These are phyloP conservation scores for Cicer bijugum DNA, from an alignment of 306 rosid species.

Conservation along the genomic window DNA sequence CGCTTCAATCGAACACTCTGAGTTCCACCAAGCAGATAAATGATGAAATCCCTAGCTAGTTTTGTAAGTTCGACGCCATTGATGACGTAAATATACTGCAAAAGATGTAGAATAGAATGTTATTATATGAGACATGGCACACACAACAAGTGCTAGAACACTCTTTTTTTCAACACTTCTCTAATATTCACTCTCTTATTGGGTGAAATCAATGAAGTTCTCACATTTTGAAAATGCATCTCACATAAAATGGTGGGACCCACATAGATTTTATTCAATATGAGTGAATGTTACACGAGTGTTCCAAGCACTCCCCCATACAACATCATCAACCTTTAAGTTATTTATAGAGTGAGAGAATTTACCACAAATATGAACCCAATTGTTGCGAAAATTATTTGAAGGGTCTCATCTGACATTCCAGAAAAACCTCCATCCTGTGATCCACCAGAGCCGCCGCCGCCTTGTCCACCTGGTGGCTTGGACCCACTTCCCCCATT, in stretches of 20 bases:
- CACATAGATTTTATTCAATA: no score
- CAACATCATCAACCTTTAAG: neutral
- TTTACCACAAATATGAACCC: conserved; percentile 77
- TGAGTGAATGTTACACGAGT: no score
- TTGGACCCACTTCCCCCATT: conserved; percentile 50
- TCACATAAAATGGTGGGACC: no score
- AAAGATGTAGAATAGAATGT: conserved; percentile 29
- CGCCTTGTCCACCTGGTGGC: conserved; percentile 54
- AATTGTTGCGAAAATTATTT: conserved; percentile 70
- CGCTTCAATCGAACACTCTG: conserved; percentile 70
- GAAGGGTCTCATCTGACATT: conserved; percentile 66
- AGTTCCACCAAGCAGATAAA: conserved; percentile 60
- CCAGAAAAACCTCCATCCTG: conserved; percentile 61
- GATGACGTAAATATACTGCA: conserved; percentile 74
- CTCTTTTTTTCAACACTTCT: no score
- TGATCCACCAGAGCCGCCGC: conserved; percentile 56
- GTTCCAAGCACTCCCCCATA: neutral
- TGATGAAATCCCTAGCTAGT: conserved; percentile 71
- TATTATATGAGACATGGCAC: conserved; percentile 27
- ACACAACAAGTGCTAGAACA: neutral
- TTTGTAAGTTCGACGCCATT: conserved; percentile 66
- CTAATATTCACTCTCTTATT: no score
- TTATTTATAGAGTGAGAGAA: conserved; percentile 4
- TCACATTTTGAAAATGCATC: no score
- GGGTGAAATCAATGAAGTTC: no score